phyloP scores from a whole-genome alignment of 2,329 filamentous ascomycete genomes.

The Aureobasidium mangrovei region DNA sequence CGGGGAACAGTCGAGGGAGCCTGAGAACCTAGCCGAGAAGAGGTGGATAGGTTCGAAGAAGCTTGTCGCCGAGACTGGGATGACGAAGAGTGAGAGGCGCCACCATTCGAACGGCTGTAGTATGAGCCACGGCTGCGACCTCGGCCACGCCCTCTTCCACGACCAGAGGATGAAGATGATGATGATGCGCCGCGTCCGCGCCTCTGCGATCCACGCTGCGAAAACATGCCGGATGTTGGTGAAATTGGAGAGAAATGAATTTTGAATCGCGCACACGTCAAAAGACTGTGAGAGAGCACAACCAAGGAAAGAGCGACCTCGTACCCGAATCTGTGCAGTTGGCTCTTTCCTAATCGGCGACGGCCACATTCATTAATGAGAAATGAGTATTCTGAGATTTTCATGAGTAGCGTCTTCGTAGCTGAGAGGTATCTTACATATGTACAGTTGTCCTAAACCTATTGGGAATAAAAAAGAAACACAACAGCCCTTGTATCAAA shows the following conservation, averaged over 20 bases:
- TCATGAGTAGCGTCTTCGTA: slow-evolving; percentile 3
- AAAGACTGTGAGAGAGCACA: too few species aligned
- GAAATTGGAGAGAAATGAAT: not conserved
- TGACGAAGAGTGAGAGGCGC: not conserved
- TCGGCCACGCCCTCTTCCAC: not conserved
- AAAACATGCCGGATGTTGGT: not conserved
- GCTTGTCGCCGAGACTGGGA: not conserved
- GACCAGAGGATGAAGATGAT: not conserved
- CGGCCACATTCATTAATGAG: too few species aligned
- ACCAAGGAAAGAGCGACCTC: too few species aligned
- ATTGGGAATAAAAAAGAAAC: not conserved
- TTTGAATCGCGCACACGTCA: not conserved
- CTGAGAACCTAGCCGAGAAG: not conserved
- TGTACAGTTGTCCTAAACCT: not conserved
- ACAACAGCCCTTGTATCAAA: not conserved
- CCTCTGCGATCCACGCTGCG: not conserved
- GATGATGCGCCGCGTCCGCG: not conserved
- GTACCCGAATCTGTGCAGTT: too few species aligned
- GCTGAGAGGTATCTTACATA: slow-evolving; percentile 5
- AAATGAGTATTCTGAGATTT: not conserved
- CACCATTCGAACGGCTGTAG: not conserved
- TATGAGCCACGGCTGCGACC: not conserved
- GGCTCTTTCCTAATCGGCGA: too few species aligned
- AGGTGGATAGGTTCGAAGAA: not conserved
- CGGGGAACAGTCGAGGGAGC: not conserved